Evolutionary conservation across 1,139 yeast species (phyloP).

Genomic region (Candida dubliniensis): DNA sequence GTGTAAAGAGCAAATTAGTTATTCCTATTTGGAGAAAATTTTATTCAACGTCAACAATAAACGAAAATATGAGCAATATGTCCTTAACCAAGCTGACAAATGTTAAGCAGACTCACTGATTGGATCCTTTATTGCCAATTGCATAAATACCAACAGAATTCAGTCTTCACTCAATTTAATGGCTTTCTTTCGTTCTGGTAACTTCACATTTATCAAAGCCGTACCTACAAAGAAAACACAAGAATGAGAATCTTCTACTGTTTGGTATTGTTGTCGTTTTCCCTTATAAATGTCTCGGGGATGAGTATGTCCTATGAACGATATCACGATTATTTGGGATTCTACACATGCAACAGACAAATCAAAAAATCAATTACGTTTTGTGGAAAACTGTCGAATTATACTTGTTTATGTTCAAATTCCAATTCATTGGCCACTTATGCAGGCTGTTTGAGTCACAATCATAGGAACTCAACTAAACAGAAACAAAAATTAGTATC

Average conservation of each 20-base stretch:
- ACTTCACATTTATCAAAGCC: too few relatives aligned
- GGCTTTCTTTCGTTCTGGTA: too few relatives aligned
- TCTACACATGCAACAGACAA: not conserved
- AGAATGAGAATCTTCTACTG: not conserved
- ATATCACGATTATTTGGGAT: not conserved
- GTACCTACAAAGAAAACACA: too few relatives aligned
- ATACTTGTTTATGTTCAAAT: conserved; percentile 13
- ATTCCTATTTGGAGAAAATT: too few relatives aligned
- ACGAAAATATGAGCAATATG: too few relatives aligned
- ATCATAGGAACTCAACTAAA: conserved; percentile 1
- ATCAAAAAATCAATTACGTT: not conserved
- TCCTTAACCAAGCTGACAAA: too few relatives aligned
- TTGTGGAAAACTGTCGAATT: conserved; percentile 1
- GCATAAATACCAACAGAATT: too few relatives aligned
- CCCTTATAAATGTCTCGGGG: not conserved
- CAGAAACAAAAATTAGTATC: not conserved
- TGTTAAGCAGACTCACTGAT: too few relatives aligned
- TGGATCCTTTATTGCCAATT: too few relatives aligned
- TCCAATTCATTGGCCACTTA: conserved; percentile 15
- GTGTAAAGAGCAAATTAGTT: too few relatives aligned
- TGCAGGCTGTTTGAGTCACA: conserved; percentile 16
- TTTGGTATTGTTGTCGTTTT: not conserved
- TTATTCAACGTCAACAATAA: too few relatives aligned
- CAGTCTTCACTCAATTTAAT: too few relatives aligned
- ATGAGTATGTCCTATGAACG: not conserved